These are phyloP conservation scores for Paramecium caudatum DNA, from an alignment of 73 alveolate species.

Conservation along the genomic window DNA sequence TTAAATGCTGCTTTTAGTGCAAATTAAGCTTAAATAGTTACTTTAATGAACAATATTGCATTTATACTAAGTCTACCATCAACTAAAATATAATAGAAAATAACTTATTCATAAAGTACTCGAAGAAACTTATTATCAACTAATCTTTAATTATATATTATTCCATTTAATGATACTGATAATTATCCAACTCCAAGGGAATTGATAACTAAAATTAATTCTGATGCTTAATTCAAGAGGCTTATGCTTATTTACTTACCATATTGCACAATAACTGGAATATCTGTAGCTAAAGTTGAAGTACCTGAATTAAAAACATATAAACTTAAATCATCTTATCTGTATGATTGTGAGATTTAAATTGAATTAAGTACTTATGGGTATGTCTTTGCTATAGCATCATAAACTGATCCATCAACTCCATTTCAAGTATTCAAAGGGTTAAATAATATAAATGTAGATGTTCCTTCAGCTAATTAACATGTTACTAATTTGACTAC, in stretches of 20 bases:
- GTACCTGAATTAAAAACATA: constrained; percentile 25
- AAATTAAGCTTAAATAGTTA: constrained; percentile 29
- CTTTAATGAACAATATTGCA: not conserved
- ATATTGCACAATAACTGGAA: not conserved
- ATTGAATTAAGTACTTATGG: not conserved
- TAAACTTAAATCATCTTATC: not conserved
- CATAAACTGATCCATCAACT: constrained; percentile 3
- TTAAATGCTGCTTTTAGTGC: not conserved
- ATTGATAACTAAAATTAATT: not conserved
- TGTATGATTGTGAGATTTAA: constrained; percentile 44
- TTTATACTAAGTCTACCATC: constrained; percentile 38
- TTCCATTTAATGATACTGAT: constrained; percentile 54
- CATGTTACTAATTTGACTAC: not conserved
- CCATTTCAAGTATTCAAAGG: constrained; percentile 53
- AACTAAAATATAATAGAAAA: constrained; percentile 6
- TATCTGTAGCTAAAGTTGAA: not conserved
- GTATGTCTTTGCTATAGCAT: constrained; percentile 33
- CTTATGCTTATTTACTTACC: not conserved
- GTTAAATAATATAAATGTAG: constrained; percentile 7
- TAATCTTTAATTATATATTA: not conserved
- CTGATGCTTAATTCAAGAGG: constrained; percentile 7
- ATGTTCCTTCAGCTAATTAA: constrained; percentile 16
- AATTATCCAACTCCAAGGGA: constrained; percentile 49
- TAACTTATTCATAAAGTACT: not conserved
- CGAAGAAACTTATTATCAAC: not conserved